Evolutionary conservation across 1,284 basidiomycete genomes (phyloP), one percentile per base, ranked within the genome.

Genomic region (Irpex sp.): DNA sequence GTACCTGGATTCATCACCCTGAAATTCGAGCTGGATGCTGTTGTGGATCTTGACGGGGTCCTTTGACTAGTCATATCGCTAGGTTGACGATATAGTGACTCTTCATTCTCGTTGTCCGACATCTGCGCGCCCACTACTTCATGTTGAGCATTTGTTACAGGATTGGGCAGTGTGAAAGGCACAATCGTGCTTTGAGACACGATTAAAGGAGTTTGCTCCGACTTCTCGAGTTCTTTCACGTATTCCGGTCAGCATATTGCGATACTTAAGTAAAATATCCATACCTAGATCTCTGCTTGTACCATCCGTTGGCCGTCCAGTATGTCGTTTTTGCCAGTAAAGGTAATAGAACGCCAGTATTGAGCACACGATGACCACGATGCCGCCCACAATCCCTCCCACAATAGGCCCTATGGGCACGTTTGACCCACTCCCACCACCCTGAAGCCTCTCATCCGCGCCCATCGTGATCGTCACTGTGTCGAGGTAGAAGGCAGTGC

Each of bases 321-420:
- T 11, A 43, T 15, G 39, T 43, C 39, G 39, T 43, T 43, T 43
- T 11, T n/a, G 50, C 63, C 63, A 64, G 49, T 54, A 64, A 13
- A 63, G 55, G 55, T 51, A 64, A 51, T 64, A 64, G 46, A 61
- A 58, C 17, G 63, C 63, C 13, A 64, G 54, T 9, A 50, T 15
- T 5, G 63, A 59, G 17, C 31, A 51, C 6, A 61, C 49, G 5
- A 64, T 36, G 46, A 64, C 11, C 15, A 60, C 56, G 17, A 64
- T 55, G 11, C 63, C 63, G 6, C 59, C 63, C 11, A 64, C 56
- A 13, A 64, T 56, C 26, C 63, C 63, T 7, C 63, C 63, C 2
- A 64, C 56, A 26, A 64, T 61, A 11, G 62, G 62, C 4, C 62
- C 62, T 8, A 63, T 53, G 7, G 55, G 47, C 17, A 58, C 55